Evolutionary conservation across 2,329 filamentous ascomycete species (phyloP), one percentile per base, ranked within the genome.

Genomic region (Pseudogymnoascus sp.): DNA sequence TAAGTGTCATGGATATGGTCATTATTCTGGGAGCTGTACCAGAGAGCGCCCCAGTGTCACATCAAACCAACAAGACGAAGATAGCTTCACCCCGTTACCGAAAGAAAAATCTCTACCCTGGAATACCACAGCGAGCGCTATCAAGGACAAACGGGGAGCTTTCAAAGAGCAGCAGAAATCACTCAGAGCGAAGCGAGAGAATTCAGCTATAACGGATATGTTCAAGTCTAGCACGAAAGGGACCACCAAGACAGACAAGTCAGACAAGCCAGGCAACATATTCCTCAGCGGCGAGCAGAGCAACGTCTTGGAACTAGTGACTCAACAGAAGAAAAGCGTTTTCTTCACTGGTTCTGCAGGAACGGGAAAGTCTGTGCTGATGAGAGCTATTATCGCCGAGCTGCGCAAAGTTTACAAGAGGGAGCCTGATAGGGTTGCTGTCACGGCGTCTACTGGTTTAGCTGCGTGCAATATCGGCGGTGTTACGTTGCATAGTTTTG

Each of bases 331-430:
- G 63, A 88, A 92, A 73, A 97, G 93, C 69, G 92, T 97, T 2
- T 99, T 99, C 78, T 99, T 99, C 74, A 99, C 94, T 0, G 94
- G 94, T 68, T 96, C 94, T 63, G 94, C 94, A 63, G 92, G 88
- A 80, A 97, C 94, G 4, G 94, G 94, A 74, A 99, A 99, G 79
- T 99, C 94, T 1, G 93, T 99, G 3, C 77, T 99, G 62, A 91
- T 99, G 82, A 85, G 92, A 66, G 87, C 95, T 66, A 96, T 97
- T 64, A 97, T 99, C 68, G 78, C 83, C 4, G 85, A 89, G 3
- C 73, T 99, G 59, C 89, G 88, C 64, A 84, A 84, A 65, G 97
- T 95, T 71, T 88, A 88, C 73, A 78, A 76, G 2, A 82, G 83
- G 59, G 90, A 96, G 66, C 86, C 88, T 0, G 94, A 97, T 72